Evolutionary conservation across 495 filamentous ascomycete species (phyloP), one percentile per base, ranked within the genome.

Genomic region (Cercophora scortea): DNA sequence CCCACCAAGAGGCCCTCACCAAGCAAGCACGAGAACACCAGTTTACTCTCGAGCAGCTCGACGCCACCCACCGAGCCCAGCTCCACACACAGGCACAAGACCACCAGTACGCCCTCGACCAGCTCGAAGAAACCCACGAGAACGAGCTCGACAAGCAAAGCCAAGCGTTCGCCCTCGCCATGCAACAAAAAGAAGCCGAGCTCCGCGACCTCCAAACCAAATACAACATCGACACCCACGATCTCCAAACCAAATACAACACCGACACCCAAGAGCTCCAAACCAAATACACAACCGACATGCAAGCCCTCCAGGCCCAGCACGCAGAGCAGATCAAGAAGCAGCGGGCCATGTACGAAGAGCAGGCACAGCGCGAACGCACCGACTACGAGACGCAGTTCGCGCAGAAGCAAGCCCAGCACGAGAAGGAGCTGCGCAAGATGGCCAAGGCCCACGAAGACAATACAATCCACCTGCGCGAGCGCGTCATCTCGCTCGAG

Each of bases 401-500:
- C 36, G 18, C 42, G 32, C 25, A 43, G 6, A 17, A 44, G 8
- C 13, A 41, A 15, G 33, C 47, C 11, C 32, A 8, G 1, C 12
- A 15, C 16, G 39, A 55, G 17, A 25, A 39, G 12, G 50, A 43
- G 17, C 32, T 54, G 25, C 38, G 3, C 16, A 41, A 36, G 32
- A 35, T 16, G 35, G 42, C 55, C 4, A 25, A 51, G 8, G 4
- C 42, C n/a, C 58, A 55, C 13, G 45, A 39, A 3, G 40, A 43
- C 12, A 42, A 55, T 18, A 19, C 49, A 18, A 32, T 38, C 6
- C 32, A 51, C n/a, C 43, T 57, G 8, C 3, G 15, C 13, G 50
- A 44, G 0, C 52, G 55, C 39, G 49, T 58, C 18, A 47, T 42
- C 13, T 50, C 43, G 6, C 49, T 70, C 3, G 50, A 61, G 32